These are phyloP conservation scores for Apiotrichum sp. DNA, from an alignment of 1,284 basidiomycete species.

Conservation along the genomic window DNA sequence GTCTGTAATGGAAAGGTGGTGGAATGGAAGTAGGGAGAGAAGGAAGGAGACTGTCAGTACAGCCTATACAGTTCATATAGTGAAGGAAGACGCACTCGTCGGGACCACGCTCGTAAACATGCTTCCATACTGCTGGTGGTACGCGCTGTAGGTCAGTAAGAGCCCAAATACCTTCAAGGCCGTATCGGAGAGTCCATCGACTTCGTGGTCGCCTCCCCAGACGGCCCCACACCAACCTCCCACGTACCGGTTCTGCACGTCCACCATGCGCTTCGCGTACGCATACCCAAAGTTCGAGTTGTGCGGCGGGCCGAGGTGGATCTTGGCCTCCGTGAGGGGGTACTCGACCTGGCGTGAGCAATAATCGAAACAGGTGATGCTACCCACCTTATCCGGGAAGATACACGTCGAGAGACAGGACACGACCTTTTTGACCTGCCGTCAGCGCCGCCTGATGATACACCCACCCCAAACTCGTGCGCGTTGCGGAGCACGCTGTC, in stretches of 20 bases:
- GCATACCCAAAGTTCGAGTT: conserved; percentile 78
- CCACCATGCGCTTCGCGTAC: conserved; percentile 86
- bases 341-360: conserved; percentile 51
- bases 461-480: conserved; percentile 52
- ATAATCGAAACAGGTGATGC: background rate
- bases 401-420: conserved; percentile 49
- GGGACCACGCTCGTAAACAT: conserved; percentile 89
- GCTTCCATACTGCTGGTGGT: conserved; percentile 81
- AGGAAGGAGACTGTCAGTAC: too few species aligned
- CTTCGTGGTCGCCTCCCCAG: background rate
- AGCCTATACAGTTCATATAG: too few species aligned
- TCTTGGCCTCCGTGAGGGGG: conserved; percentile 81
- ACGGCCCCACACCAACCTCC: too few species aligned
- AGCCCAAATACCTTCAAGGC: background rate
- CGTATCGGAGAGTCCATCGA: background rate
- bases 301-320: conserved; percentile 81
- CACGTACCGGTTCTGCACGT: conserved; percentile 78
- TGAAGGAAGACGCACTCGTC: conserved; percentile 51
- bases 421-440: conserved; percentile 49
- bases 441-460: background rate
- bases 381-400: conserved; percentile 46
- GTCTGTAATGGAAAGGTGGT: conserved; percentile 35
- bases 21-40: too few species aligned
- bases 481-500: conserved; percentile 76
- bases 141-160: conserved; percentile 55